A percentile compares a stretch with the other conserved stretches of the same genome.
These are phyloP conservation scores for Austroboletus niveus DNA, from an alignment of 1,284 basidiomycete species.

Conservation along the genomic window DNA sequence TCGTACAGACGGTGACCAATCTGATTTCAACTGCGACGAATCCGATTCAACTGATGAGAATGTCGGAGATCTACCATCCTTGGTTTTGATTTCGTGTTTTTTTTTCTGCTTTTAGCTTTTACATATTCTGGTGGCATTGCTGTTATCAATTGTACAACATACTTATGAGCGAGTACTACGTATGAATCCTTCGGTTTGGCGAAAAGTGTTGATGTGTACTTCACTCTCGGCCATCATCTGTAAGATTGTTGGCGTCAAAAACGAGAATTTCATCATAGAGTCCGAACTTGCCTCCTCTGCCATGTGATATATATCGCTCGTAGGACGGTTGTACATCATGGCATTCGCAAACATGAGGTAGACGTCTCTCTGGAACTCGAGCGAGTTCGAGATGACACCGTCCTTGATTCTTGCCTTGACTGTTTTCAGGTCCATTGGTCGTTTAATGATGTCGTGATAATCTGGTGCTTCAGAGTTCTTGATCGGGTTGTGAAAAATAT, in stretches of 20 bases:
- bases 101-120: neutral
- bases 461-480: slow-evolving; percentile 84
- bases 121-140: neutral
- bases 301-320: slow-evolving; percentile 82
- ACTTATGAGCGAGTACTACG: slow-evolving; percentile 39
- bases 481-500: slow-evolving; percentile 90
- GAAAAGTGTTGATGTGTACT: slow-evolving; percentile 69
- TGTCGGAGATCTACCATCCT: slow-evolving; percentile 79
- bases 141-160: slow-evolving; percentile 1
- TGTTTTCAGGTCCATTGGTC: slow-evolving; percentile 91
- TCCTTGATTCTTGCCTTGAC: slow-evolving; percentile 82
- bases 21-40: slow-evolving; percentile 79
- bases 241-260: slow-evolving; percentile 1
- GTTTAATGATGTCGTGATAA: slow-evolving; percentile 87
- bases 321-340: slow-evolving; percentile 90
- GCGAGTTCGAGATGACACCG: slow-evolving; percentile 73
- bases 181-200: slow-evolving; percentile 71
- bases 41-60: slow-evolving; percentile 72
- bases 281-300: slow-evolving; percentile 72
- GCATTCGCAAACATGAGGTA: slow-evolving; percentile 95
- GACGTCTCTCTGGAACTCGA: slow-evolving; percentile 88
- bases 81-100: slow-evolving; percentile 60
- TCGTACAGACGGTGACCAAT: slow-evolving; percentile 81
- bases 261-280: slow-evolving; percentile 1
- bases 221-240: slow-evolving; percentile 89